A percentile compares a stretch with the other conserved stretches of the same genome.
These are phyloP conservation scores for Fraxinus xanthoxyloides DNA, from an alignment of 305 asterid species.

Conservation along the genomic window DNA sequence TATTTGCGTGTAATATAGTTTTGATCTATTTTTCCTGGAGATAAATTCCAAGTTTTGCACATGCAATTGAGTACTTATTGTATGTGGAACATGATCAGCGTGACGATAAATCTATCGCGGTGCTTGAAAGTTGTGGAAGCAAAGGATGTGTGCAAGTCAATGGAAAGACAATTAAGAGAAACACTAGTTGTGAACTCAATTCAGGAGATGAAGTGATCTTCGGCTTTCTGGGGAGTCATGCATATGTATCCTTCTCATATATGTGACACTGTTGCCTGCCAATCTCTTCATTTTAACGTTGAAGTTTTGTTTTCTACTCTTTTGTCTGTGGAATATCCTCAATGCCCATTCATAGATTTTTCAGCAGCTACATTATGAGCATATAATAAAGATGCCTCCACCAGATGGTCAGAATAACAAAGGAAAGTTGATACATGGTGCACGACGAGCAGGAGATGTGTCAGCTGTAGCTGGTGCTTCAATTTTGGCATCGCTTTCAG, in stretches of 20 bases:
- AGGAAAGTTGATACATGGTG: slow-evolving; percentile 55
- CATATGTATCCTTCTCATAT: slow-evolving; percentile 73
- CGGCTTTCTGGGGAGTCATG: slow-evolving; percentile 64
- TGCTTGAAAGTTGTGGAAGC: slow-evolving; percentile 75
- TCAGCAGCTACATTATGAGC: slow-evolving; percentile 62
- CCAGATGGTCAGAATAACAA: slow-evolving; percentile 56
- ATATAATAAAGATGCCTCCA: slow-evolving; percentile 58
- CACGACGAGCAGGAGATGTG: slow-evolving; percentile 72
- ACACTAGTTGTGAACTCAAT: slow-evolving; percentile 46
- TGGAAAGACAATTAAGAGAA: slow-evolving; percentile 64
- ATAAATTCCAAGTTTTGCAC: not conserved
- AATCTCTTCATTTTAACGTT: not conserved
- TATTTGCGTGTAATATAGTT: not conserved
- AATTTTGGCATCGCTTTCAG: slow-evolving; percentile 83
- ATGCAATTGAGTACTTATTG: not conserved
- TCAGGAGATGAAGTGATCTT: slow-evolving; percentile 88
- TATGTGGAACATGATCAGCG: slow-evolving; percentile 42
- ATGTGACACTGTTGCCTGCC: slow-evolving; percentile 3
- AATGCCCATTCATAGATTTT: slow-evolving; percentile 54
- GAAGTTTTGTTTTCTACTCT: not conserved
- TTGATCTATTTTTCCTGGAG: slow-evolving; percentile 6
- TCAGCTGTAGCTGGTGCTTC: slow-evolving; percentile 93
- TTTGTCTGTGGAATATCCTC: slow-evolving; percentile 38
- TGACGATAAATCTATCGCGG: slow-evolving; percentile 59
- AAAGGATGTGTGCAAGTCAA: slow-evolving; percentile 78